phyloP scores from a whole-genome alignment of 257 asterid genomes.

The Solanum arcanum region DNA sequence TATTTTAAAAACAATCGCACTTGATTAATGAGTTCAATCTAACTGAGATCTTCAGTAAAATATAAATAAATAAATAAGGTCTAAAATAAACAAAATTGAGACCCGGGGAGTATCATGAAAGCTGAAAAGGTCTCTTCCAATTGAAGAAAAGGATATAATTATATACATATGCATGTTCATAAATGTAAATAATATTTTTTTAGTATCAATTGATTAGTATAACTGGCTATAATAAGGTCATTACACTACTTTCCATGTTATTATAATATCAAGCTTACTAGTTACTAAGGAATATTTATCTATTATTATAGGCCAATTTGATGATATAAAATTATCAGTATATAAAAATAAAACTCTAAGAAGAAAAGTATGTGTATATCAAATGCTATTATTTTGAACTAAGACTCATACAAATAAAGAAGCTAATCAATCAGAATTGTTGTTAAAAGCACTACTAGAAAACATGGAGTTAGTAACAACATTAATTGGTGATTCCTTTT shows the following conservation, averaged over 20 bases:
- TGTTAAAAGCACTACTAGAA: neutral
- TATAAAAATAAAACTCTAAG: neutral
- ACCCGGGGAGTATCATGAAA: neutral
- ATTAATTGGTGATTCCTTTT: neutral
- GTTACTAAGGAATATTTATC: too few species aligned
- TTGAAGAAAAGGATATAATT: neutral
- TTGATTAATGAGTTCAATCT: neutral
- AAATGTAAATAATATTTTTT: neutral
- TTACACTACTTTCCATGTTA: neutral
- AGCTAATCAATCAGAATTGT: too few species aligned
- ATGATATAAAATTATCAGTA: neutral
- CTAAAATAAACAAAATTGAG: neutral
- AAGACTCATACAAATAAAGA: too few species aligned
- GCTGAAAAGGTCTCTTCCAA: neutral
- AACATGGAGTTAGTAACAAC: neutral
- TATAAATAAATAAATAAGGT: neutral
- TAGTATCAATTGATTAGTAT: neutral
- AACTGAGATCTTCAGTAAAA: neutral
- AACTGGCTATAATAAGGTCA: neutral
- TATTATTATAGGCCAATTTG: too few species aligned
- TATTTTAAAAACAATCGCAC: neutral
- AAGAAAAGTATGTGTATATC: too few species aligned
- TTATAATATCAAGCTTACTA: neutral
- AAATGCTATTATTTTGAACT: too few species aligned
- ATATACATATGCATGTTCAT: neutral